A percentile compares a stretch with the other conserved stretches of the same genome.
Conservation (phyloP, 768 basidiomycete genomes). For the Termitomyces sp. region DNA sequence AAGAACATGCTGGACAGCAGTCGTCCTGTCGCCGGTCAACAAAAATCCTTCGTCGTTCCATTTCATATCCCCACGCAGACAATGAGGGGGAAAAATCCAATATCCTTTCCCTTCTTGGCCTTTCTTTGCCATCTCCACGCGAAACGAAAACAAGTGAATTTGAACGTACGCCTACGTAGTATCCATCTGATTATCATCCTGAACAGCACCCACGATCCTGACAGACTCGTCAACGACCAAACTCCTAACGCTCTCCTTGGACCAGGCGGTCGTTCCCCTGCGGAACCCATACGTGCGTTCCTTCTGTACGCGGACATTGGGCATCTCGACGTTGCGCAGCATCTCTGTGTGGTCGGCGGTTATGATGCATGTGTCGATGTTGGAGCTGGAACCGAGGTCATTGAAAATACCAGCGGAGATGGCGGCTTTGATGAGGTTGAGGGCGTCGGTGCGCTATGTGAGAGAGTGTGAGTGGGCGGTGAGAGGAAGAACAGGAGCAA, state of each 20-base stretch:
- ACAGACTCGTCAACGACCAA: constrained; percentile 71
- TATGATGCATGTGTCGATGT: constrained; percentile 96
- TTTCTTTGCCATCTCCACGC: no score
- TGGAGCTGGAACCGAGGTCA: constrained; percentile 98
- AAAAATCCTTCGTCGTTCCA: no score
- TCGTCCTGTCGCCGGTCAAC: no score
- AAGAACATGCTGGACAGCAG: no score
- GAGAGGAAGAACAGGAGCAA: not conserved
- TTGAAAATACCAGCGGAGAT: constrained; percentile 98
- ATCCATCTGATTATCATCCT: constrained; percentile 71
- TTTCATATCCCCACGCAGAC: no score
- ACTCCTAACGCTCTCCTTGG: constrained; percentile 68
- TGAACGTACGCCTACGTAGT: constrained; percentile 38
- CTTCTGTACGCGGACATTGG: constrained; percentile 78
- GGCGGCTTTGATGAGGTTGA: constrained; percentile 78
- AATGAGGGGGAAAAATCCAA: no score
- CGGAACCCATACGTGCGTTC: constrained; percentile 71
- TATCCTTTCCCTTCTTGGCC: no score
- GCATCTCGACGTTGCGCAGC: constrained; percentile 91
- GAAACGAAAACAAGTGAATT: no score
- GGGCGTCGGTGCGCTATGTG: constrained; percentile 69
- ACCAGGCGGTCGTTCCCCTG: constrained; percentile 86
- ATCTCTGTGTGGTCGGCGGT: constrained; percentile 83
- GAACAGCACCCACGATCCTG: constrained; percentile 13
- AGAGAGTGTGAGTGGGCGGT: not conserved